Evolutionary conservation across 2,329 filamentous ascomycete species (phyloP).

Genomic region (Colletotrichum sp.): DNA sequence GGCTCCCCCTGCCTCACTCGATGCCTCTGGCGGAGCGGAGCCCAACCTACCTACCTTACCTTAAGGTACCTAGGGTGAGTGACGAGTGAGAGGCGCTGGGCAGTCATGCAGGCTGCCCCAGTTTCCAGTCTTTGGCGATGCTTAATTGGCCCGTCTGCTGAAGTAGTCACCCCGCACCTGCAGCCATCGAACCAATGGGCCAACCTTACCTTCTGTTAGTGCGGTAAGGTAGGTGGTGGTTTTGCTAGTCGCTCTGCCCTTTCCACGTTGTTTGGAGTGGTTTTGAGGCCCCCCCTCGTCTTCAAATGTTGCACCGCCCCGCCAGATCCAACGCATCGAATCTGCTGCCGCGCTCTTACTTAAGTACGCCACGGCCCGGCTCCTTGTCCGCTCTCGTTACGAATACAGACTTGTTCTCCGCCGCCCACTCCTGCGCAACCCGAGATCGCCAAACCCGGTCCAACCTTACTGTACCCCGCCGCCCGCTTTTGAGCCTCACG

Average conservation of each 20-base stretch:
- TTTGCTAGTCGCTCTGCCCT: background rate
- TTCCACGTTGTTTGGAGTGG: background rate
- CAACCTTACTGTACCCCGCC: background rate
- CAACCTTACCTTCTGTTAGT: background rate
- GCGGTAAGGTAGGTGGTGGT: background rate
- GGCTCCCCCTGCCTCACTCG: background rate
- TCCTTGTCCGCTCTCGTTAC: slow-evolving; percentile 4
- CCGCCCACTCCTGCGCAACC: background rate
- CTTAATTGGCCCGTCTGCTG: slow-evolving; percentile 3
- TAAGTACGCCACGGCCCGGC: slow-evolving; percentile 15
- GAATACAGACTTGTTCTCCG: background rate
- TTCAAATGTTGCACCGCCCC: slow-evolving; percentile 11
- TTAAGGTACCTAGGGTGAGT: background rate
- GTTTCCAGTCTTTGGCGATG: background rate
- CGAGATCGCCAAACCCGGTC: background rate
- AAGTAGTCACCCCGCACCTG: background rate
- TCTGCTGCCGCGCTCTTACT: background rate
- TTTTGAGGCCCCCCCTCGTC: slow-evolving; percentile 20
- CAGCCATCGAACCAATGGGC: slow-evolving; percentile 6
- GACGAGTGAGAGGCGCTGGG: slow-evolving; percentile 20
- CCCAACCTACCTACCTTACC: background rate
- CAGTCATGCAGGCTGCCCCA: slow-evolving; percentile 21
- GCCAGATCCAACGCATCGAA: background rate
- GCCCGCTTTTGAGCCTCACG: slow-evolving; percentile 2
- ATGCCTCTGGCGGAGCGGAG: background rate